These are phyloP conservation scores for Atkinsonella texensis DNA, from an alignment of 2,329 filamentous ascomycete species.

Conservation along the genomic window DNA sequence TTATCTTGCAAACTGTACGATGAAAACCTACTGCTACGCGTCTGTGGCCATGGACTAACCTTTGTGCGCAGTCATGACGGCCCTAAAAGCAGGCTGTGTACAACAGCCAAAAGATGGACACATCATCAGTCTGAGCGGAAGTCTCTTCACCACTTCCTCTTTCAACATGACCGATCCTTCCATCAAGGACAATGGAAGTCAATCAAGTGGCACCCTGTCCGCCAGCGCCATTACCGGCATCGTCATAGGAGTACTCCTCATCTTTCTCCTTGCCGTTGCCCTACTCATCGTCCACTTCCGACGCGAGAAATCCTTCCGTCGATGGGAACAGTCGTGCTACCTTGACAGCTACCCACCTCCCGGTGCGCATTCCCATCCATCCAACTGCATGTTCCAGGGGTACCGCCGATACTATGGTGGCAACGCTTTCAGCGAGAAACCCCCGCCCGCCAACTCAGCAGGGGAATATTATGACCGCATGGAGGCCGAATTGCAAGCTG, in stretches of 20 bases:
- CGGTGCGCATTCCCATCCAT: conserved; percentile 12
- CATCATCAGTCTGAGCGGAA: conserved; percentile 28
- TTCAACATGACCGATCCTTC: conserved; percentile 29
- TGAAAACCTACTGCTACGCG: background rate
- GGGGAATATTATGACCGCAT: conserved; percentile 29
- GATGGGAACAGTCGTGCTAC: conserved; percentile 7
- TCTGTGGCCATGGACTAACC: background rate
- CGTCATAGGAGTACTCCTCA: conserved; percentile 30
- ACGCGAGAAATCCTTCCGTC: conserved; percentile 24
- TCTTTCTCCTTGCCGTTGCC: conserved; percentile 28
- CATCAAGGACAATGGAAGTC: conserved; percentile 14
- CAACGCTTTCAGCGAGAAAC: conserved; percentile 11
- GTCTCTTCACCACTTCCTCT: conserved; percentile 25
- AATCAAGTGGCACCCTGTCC: conserved; percentile 23
- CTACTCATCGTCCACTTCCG: conserved; percentile 38
- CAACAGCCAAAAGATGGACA: conserved; percentile 28
- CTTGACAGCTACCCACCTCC: conserved; percentile 10
- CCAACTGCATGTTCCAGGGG: conserved; percentile 16
- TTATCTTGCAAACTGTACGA: conserved; percentile 38
- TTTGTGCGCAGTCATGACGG: conserved; percentile 29
- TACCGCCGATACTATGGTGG: conserved; percentile 12
- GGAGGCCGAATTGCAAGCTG: conserved; percentile 16
- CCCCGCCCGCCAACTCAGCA: conserved; percentile 17
- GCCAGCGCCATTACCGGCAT: conserved; percentile 44
- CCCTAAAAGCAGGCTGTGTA: conserved; percentile 34